Evolutionary conservation across 495 filamentous ascomycete species (phyloP).

Genomic region (Neurospora discreta): DNA sequence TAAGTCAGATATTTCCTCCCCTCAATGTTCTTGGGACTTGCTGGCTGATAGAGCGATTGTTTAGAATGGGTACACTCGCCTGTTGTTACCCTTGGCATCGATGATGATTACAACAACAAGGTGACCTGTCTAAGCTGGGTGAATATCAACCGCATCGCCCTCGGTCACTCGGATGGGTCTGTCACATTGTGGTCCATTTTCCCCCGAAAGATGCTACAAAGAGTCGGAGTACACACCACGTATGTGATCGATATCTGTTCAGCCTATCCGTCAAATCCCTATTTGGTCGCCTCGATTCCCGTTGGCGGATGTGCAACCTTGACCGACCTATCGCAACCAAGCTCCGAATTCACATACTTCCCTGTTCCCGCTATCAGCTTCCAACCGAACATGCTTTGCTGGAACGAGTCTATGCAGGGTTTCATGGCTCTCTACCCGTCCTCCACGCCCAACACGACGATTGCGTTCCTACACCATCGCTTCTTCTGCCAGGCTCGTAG

Average conservation of each 20-base stretch:
- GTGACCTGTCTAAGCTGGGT: slow-evolving; percentile 39
- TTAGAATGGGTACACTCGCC: slow-evolving; percentile 30
- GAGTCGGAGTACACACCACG: slow-evolving; percentile 30
- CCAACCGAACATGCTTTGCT: slow-evolving; percentile 35
- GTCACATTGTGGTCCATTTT: slow-evolving; percentile 37
- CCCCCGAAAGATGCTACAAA: slow-evolving; percentile 26
- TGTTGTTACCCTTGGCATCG: slow-evolving; percentile 28
- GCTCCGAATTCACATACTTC: slow-evolving; percentile 35
- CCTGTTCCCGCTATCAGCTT: slow-evolving; percentile 32
- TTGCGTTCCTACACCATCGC: slow-evolving; percentile 34
- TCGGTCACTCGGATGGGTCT: slow-evolving; percentile 38
- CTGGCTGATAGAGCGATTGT: background rate
- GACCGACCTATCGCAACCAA: slow-evolving; percentile 34
- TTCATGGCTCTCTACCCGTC: slow-evolving; percentile 36
- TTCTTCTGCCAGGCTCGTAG: slow-evolving; percentile 35
- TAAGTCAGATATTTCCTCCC: slow-evolving; percentile 8
- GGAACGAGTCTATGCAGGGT: slow-evolving; percentile 35
- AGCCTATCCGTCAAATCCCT: slow-evolving; percentile 34
- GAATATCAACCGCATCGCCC: slow-evolving; percentile 34
- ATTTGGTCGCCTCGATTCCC: slow-evolving; percentile 32
- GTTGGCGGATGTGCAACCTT: slow-evolving; percentile 34
- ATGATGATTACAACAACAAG: slow-evolving; percentile 29
- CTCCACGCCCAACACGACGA: slow-evolving; percentile 32
- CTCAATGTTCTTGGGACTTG: background rate
- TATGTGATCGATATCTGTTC: slow-evolving; percentile 37